phyloP scores from a whole-genome alignment of 257 asterid genomes.

The Nicotiana knightiana region DNA sequence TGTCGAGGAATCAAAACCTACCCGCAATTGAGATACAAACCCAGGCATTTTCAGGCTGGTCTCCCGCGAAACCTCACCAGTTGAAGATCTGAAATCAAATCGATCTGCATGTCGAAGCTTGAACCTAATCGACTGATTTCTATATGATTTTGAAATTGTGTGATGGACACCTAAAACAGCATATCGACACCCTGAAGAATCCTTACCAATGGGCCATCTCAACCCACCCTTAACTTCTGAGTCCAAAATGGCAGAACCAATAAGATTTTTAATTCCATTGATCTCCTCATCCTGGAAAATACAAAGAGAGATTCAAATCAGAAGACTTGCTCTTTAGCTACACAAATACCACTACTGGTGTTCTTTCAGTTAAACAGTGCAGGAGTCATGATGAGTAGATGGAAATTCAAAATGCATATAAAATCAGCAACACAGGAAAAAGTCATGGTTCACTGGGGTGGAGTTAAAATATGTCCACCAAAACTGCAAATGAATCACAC shows the following conservation, averaged over 20 bases:
- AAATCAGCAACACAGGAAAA: not conserved
- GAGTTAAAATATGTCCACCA: not conserved
- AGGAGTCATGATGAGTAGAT: not conserved
- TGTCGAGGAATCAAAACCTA: constrained; percentile 13
- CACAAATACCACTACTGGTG: not conserved
- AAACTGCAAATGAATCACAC: not conserved
- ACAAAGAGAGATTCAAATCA: not conserved
- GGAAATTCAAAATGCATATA: not conserved
- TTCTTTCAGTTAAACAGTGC: not conserved
- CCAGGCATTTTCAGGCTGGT: constrained; percentile 31
- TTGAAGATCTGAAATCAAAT: constrained; percentile 38
- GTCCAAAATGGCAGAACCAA: constrained; percentile 38
- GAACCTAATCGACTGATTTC: constrained; percentile 33
- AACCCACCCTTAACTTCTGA: constrained; percentile 42
- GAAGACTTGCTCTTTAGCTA: not conserved
- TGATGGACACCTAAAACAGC: constrained; percentile 40
- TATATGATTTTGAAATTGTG: constrained; percentile 24
- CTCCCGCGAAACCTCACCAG: constrained; percentile 44
- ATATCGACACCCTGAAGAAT: constrained; percentile 34
- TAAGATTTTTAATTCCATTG: constrained; percentile 23
- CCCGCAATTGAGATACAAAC: constrained; percentile 28
- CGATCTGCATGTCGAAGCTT: constrained; percentile 43
- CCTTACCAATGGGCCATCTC: constrained; percentile 43
- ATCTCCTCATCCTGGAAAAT: constrained; percentile 40
- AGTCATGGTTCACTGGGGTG: not conserved